Base-by-base conservation (phyloP, 768 basidiomycete species). In the Tulasnella sp. region DNA sequence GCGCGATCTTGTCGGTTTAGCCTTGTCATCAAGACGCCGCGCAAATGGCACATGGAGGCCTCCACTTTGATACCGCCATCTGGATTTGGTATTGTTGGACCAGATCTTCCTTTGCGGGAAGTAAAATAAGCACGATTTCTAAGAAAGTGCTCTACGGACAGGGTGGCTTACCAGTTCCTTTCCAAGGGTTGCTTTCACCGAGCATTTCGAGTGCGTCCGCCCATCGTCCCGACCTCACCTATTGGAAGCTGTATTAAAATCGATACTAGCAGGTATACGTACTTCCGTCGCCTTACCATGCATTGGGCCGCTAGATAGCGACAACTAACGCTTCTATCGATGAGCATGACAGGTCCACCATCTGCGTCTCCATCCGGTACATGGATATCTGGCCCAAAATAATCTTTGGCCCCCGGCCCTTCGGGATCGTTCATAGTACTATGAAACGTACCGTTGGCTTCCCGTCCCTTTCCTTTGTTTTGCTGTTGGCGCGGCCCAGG, bases 11-110 rank as follows among this genome's bases (percentile, higher is more conserved):
- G 90, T 14, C 95, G 91, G 80, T 94, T 96, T 19, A 98, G 86
- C 81, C 97, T 96, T 73, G 96, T 90, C 90, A 98, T 97, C 25
- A 99, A 86, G 31, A 97, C 84, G 15, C 96, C 97, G 74, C 97
- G 89, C 22, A 99, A 86, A 81, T 97, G 91, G 81, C 97, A 98
- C 90, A 98, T 96, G 2, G 97, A 97, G 3, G 97, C 94, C 85
- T 99, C 95, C 49, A 98, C 92, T 85, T 99, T 99, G 82, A 99
- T 94, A 3, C 97, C 97, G 37, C 94, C 95, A 80, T 98, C 96
- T 15, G 90, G 85, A 80, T 92, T 95, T 7, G 91, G 90, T 64
- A 93, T 86, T n/a, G 88, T 86, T 2, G 90, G 87, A 0, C 91
- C 92, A 80, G 89, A 91, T 78, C 85, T 84, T 31, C 86, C 91